Percentiles rank a stretch among this genome's conserved stretches.
Evolutionary conservation across 2,329 filamentous ascomycete species (phyloP).

Genomic region (Aureobasidium subglaciale): DNA sequence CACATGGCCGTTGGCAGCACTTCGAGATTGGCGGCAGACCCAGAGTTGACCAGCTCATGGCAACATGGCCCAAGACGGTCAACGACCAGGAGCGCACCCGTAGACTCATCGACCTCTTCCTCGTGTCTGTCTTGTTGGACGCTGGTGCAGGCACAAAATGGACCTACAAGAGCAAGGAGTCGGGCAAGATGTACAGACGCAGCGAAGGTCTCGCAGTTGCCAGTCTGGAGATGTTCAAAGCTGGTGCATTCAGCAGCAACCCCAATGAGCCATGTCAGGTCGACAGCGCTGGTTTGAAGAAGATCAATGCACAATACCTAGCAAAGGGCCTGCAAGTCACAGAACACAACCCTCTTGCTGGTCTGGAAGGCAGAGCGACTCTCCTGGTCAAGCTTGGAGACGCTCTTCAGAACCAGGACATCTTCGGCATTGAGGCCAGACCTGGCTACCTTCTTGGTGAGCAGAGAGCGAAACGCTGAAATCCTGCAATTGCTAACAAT

Average conservation of each 20-base stretch:
- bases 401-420: constrained; percentile 71
- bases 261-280: constrained; percentile 78
- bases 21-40: constrained; percentile 74
- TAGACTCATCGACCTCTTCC: constrained; percentile 68
- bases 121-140: constrained; percentile 74
- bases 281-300: constrained; percentile 71
- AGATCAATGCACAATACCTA: constrained; percentile 65
- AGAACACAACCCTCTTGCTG: constrained; percentile 72
- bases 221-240: constrained; percentile 87
- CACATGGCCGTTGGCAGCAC: constrained; percentile 81
- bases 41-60: constrained; percentile 62
- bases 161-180: constrained; percentile 89
- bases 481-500: constrained; percentile 15
- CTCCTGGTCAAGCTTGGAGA: constrained; percentile 68
- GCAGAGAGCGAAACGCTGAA: constrained; percentile 21
- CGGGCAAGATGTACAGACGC: constrained; percentile 70
- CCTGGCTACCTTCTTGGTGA: constrained; percentile 92
- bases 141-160: constrained; percentile 85
- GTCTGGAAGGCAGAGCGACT: constrained; percentile 75
- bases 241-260: constrained; percentile 80
- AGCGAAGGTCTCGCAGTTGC: constrained; percentile 82
- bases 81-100: constrained; percentile 69
- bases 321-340: constrained; percentile 79
- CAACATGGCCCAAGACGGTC: constrained; percentile 60
- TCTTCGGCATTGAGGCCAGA: constrained; percentile 75